Evolutionary conservation across 1,284 basidiomycete genomes (phyloP).

Genomic region (Cryptococcus maquisensis): DNA sequence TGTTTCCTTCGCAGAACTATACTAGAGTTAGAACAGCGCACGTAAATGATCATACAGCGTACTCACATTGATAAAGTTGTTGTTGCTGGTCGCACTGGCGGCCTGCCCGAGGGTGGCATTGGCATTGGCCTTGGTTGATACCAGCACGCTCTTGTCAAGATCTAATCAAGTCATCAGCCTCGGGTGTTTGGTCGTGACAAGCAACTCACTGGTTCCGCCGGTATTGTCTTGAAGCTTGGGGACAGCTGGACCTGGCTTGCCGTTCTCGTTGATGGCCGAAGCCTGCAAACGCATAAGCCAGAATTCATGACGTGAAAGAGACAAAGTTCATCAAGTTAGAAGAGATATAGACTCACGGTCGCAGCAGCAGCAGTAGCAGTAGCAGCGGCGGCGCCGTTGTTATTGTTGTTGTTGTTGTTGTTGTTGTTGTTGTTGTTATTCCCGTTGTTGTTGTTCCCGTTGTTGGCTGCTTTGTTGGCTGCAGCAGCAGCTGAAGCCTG

Average conservation of each 20-base stretch:
- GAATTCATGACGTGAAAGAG: too few species aligned
- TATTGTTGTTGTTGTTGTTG: slow-evolving; percentile 2
- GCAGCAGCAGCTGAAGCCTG: not conserved
- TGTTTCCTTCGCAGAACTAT: slow-evolving; percentile 32
- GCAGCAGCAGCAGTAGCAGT: not conserved
- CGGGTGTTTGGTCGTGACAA: not conserved
- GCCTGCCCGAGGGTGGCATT: slow-evolving; percentile 35
- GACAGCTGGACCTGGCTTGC: slow-evolving; percentile 15
- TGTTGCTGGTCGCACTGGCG: slow-evolving; percentile 32
- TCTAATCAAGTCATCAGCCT: slow-evolving; percentile 4
- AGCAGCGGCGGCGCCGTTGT: slow-evolving; percentile 1
- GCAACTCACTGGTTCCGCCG: slow-evolving; percentile 12
- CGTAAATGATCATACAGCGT: slow-evolving; percentile 4
- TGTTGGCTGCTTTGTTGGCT: not conserved
- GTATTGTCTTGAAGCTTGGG: slow-evolving; percentile 10
- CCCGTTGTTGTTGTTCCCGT: slow-evolving; percentile 2
- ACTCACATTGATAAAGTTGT: slow-evolving; percentile 44
- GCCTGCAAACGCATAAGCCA: not conserved
- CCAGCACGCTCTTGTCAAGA: slow-evolving; percentile 21
- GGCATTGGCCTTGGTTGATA: slow-evolving; percentile 17
- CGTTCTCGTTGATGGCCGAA: slow-evolving; percentile 12
- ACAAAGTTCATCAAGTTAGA: too few species aligned
- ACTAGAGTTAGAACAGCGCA: not conserved
- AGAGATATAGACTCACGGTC: too few species aligned
- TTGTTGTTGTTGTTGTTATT: slow-evolving; percentile 5